Percentiles rank a stretch among this genome's conserved stretches.
phyloP scores from a whole-genome alignment of 23 red algal species.

The Gracilaria vermiculophylla region DNA sequence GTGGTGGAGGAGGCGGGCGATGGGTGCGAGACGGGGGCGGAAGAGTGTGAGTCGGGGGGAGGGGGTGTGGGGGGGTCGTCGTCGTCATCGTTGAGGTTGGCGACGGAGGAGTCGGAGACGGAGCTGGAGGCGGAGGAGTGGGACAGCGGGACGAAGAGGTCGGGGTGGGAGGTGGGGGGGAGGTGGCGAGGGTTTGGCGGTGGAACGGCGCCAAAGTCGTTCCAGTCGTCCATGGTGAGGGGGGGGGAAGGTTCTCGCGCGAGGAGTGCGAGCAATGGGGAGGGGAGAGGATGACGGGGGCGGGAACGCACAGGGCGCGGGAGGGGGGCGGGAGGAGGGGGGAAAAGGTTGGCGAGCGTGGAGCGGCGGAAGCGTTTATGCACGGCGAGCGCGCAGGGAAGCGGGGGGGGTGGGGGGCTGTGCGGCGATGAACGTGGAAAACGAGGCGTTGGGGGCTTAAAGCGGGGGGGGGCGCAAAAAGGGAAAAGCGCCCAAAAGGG shows the following conservation, averaged over 20 bases:
- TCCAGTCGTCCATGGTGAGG: conserved; percentile 59
- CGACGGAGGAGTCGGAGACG: conserved; percentile 28
- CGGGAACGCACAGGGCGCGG: not conserved
- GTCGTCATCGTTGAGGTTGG: not conserved
- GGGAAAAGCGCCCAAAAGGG: no score
- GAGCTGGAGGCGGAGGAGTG: not conserved
- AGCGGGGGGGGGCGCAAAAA: no score
- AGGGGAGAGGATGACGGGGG: not conserved
- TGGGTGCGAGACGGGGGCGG: not conserved
- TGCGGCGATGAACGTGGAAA: not conserved
- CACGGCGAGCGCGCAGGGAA: not conserved
- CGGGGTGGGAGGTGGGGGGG: not conserved
- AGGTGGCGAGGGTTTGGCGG: conserved; percentile 7
- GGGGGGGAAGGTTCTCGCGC: not conserved
- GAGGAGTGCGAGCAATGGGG: not conserved
- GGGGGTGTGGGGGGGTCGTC: not conserved
- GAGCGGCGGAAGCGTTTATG: not conserved
- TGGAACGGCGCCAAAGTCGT: conserved; percentile 51
- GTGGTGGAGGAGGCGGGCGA: not conserved
- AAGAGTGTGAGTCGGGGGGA: not conserved
- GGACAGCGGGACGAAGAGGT: not conserved
- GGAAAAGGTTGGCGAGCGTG: not conserved
- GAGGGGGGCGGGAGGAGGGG: not conserved
- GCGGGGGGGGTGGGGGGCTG: not conserved
- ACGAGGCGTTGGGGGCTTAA: no score